Conservation (phyloP, 352 stramenopile genomes). For the Phytophthora ohioensis region DNA sequence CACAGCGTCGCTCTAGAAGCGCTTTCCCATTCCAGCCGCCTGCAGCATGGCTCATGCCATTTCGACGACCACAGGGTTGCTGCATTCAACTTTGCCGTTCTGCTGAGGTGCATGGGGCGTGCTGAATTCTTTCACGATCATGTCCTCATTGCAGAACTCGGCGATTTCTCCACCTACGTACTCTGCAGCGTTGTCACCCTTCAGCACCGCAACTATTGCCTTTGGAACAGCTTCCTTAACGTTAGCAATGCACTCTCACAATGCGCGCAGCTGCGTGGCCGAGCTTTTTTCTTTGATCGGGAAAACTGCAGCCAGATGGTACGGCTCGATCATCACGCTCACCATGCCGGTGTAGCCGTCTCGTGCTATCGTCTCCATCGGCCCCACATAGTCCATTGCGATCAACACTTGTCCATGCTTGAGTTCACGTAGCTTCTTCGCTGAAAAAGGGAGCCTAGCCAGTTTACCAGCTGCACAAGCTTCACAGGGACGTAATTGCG, state of each 20-base stretch:
- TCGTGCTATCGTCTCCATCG: conserved; percentile 14
- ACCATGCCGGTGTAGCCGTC: conserved; percentile 17
- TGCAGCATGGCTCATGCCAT: conserved; percentile 19
- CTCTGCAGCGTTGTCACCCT: conserved; percentile 23
- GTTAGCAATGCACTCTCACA: neutral
- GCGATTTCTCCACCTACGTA: conserved; percentile 18
- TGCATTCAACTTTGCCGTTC: conserved; percentile 18
- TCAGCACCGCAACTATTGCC: conserved; percentile 5
- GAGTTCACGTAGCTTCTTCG: too few relatives aligned
- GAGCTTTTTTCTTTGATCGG: conserved; percentile 11
- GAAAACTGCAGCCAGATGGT: conserved; percentile 14
- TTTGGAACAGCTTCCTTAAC: neutral
- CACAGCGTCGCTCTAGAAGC: conserved; percentile 17
- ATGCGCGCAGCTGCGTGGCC: neutral
- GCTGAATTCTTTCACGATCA: conserved; percentile 16
- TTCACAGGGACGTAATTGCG: too few relatives aligned
- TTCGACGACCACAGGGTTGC: conserved; percentile 16
- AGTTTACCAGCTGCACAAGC: too few relatives aligned
- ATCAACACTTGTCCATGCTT: neutral
- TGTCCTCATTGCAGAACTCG: conserved; percentile 19
- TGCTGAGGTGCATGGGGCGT: conserved; percentile 15
- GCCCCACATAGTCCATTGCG: conserved; percentile 13
- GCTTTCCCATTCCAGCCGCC: neutral
- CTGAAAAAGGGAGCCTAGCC: too few relatives aligned
- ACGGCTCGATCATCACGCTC: conserved; percentile 21